A percentile compares a stretch with the other conserved stretches of the same genome.
Conservation (phyloP, 108 stramenopile genomes). For the Asterionellopsis glacialis region DNA sequence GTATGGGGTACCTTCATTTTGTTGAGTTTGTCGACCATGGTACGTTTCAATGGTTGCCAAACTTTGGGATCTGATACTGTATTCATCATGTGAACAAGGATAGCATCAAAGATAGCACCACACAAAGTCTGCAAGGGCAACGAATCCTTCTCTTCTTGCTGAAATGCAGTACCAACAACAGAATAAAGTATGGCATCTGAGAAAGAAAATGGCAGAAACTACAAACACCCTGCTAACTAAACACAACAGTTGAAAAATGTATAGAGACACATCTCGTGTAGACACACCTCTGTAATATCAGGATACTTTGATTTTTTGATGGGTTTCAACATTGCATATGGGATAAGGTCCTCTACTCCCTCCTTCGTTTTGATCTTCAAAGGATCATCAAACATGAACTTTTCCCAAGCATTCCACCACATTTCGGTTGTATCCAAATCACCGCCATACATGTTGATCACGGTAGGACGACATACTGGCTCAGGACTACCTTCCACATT, state of each 20-base stretch:
- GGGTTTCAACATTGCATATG: slow-evolving; percentile 78
- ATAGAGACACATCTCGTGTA: too few relatives aligned
- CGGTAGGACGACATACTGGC: slow-evolving; percentile 82
- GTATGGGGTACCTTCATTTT: slow-evolving; percentile 85
- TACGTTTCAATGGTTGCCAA: slow-evolving; percentile 85
- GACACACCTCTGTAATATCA: slow-evolving; percentile 59
- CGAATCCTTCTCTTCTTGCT: slow-evolving; percentile 78
- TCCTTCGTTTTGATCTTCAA: slow-evolving; percentile 54
- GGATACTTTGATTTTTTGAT: slow-evolving; percentile 91
- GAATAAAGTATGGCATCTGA: too few relatives aligned
- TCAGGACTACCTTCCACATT: slow-evolving; percentile 52
- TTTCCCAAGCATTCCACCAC: slow-evolving; percentile 91
- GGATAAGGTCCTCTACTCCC: slow-evolving; percentile 45
- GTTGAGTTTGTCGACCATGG: slow-evolving; percentile 87
- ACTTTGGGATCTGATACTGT: slow-evolving; percentile 52
- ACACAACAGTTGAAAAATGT: neutral
- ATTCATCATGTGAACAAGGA: slow-evolving; percentile 92
- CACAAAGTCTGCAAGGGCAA: slow-evolving; percentile 87
- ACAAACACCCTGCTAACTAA: neutral
- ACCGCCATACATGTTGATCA: slow-evolving; percentile 92
- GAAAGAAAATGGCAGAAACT: neutral
- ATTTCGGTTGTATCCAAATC: slow-evolving; percentile 53
- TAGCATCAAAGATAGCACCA: slow-evolving; percentile 90
- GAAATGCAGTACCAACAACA: too few relatives aligned
- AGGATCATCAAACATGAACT: slow-evolving; percentile 84